Base-by-base conservation (phyloP, 805 yeast species). In the Starmera caribaea region DNA sequence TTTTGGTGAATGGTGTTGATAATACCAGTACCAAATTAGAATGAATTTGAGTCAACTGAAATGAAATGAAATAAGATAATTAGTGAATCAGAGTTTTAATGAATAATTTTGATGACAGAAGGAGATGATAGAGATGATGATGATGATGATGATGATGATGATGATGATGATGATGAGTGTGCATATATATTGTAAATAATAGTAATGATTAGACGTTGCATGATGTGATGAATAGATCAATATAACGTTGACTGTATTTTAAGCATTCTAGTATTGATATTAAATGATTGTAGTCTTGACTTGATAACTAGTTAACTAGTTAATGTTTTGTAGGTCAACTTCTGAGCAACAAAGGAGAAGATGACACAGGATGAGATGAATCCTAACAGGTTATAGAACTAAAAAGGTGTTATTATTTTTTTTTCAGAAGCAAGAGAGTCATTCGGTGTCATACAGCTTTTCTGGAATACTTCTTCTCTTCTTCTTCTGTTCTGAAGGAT, bases 401-500 rank as follows among this genome's bases (percentile, higher is more conserved):
- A 5, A 8, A 13, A 5, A n/a, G 30, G 30, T 10, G 13, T n/a
- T n/a, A n/a, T n/a, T n/a, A 28, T 28, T 28, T 10, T 10, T 28
- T 10, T 28, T 10, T 13, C 30, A 28, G 30, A 28, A 13, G 35
- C 2, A 10, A 28, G 10, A 7, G 12, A 40, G 44, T 33, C 10
- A 30, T 5, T 31, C 16, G 32, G 21, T 15, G 32, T 16, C 72
- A 37, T 59, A 68, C 72, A 2, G 95, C 95, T 45, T 73, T 69
- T 36, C 96, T 65, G 0, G 95, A 83, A 49, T 76, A 81, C 38
- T 68, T 63, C 38, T 89, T 64, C 56, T 87, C 95, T 50, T 86
- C 95, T 48, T 86, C 94, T 45, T 85, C 95, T 3, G 92, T 75
- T 15, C 96, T 62, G 53, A 86, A 85, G 5, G 92, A 81, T 16